Base-by-base conservation (phyloP, 179 eudicot species). In the Vitellaria paradoxa region DNA sequence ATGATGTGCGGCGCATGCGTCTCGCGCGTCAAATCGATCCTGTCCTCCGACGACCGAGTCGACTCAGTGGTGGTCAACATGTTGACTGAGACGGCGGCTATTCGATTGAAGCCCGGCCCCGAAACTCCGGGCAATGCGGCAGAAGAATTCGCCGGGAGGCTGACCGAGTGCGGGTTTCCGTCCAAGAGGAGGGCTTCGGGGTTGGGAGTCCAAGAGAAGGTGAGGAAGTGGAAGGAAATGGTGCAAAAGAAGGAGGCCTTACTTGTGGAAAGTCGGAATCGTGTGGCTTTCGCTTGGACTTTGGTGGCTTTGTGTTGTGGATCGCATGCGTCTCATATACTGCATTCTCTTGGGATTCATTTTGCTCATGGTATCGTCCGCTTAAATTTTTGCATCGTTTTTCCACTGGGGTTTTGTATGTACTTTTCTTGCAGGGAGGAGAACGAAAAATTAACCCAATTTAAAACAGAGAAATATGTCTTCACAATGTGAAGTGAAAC, bases 1-100 rank as follows among this genome's bases (percentile, higher is more conserved):
- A 94, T 94, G 98, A 94, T 94, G 98, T 93, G 98, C 81, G 97
- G 97, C 73, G 93, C 89, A 10, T 94, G 98, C 76, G 97, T 80
- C 0, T 75, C 94, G 61, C 97, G 98, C 57, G 97, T 94, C 70
- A 93, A 90, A 83, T 82, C 85, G 46, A 78, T 94, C 0, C 59
- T 94, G 9, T 72, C 89, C 14, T 56, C 92, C 61, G 98, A 94
- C 79, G 84, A 87, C 67, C 87, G 98, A 12, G 98, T 94, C 7
- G 94, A 94, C 74, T 88, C 94, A 7, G 97, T 83, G n/a, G 97
- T 88, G 79, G 98, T 94, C 76, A 94, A 94, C 65, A 92, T 94
- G 98, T 55, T 94, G 90, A 94, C 94, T 10, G 98, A 91, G 80
- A 92, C 94, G 24, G 98, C 97, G 53, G 98, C 97, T 40, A 82